Percentiles rank a stretch among this genome's conserved stretches.
phyloP scores from a whole-genome alignment of 495 filamentous ascomycete genomes.

The Monascus purpureus region DNA sequence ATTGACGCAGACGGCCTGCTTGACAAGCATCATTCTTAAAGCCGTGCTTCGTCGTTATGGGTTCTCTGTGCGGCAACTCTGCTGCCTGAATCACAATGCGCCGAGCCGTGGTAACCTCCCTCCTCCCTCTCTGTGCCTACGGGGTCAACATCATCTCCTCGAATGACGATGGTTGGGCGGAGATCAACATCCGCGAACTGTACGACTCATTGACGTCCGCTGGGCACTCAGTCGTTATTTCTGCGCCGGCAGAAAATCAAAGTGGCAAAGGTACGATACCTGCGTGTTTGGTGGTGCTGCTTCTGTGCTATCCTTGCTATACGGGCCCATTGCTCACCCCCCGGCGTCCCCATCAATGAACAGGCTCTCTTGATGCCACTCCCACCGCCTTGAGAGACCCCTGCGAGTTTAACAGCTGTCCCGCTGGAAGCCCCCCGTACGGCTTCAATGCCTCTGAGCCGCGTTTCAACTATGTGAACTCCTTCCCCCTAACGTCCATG shows the following conservation, averaged over 20 bases:
- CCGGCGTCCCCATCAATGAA: no score
- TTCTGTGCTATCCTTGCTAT: no score
- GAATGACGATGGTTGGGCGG: conserved; percentile 64
- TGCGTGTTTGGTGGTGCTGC: no score
- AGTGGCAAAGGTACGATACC: conserved; percentile 40
- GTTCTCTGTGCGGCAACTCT: no score
- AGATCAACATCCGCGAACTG: conserved; percentile 45
- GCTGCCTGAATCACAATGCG: no score
- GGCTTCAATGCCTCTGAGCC: conserved; percentile 42
- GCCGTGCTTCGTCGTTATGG: no score
- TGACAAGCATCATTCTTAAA: no score
- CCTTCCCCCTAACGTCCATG: conserved; percentile 50
- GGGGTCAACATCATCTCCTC: conserved; percentile 46
- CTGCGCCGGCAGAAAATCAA: conserved; percentile 49
- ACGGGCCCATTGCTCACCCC: no score
- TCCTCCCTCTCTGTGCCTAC: conserved; percentile 6
- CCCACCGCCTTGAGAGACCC: conserved; percentile 26
- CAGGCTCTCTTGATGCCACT: conserved; percentile 39
- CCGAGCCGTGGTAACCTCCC: not conserved
- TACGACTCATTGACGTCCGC: conserved; percentile 35
- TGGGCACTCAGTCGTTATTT: conserved; percentile 46
- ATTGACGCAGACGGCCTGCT: no score
- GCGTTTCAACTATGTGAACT: conserved; percentile 55
- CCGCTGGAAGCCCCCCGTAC: conserved; percentile 35
- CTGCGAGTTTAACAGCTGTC: conserved; percentile 47